Conservation (phyloP, 73 alveolate genomes). For the Paramecium primaurelia region DNA sequence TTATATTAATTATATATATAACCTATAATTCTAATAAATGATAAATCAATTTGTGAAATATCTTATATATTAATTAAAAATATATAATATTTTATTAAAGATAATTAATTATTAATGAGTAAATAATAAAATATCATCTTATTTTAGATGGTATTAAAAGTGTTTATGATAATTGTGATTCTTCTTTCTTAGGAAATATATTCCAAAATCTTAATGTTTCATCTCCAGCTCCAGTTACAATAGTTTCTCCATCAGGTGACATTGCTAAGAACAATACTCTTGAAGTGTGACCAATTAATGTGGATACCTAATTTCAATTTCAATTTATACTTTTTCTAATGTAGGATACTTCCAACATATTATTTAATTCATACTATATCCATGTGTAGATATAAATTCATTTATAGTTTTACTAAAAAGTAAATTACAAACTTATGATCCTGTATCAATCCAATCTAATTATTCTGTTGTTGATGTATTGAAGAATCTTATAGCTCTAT, state of each 20-base stretch:
- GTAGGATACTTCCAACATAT: background rate
- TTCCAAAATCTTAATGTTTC: background rate
- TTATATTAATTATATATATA: too few species aligned
- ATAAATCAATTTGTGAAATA: too few species aligned
- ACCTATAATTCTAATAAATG: background rate
- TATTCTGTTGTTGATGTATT: conserved; percentile 79
- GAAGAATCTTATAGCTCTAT: conserved; percentile 91
- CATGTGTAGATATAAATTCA: conserved; percentile 78
- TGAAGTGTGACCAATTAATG: background rate
- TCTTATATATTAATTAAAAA: background rate
- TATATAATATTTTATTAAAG: background rate
- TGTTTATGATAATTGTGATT: background rate
- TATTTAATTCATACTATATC: too few species aligned
- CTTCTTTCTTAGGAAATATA: background rate
- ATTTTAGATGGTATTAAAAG: background rate
- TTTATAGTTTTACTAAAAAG: conserved; percentile 76
- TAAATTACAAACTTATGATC: conserved; percentile 90
- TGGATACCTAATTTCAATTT: background rate
- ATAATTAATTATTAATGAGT: background rate
- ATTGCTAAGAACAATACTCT: conserved; percentile 62
- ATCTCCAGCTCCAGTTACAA: conserved; percentile 33
- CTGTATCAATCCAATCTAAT: conserved; percentile 80
- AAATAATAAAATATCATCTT: background rate
- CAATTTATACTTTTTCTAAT: background rate
- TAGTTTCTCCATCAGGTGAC: conserved; percentile 81